Evolutionary conservation across 2,329 filamentous ascomycete genomes (phyloP).

Genomic region (Elsinoe batatas): DNA sequence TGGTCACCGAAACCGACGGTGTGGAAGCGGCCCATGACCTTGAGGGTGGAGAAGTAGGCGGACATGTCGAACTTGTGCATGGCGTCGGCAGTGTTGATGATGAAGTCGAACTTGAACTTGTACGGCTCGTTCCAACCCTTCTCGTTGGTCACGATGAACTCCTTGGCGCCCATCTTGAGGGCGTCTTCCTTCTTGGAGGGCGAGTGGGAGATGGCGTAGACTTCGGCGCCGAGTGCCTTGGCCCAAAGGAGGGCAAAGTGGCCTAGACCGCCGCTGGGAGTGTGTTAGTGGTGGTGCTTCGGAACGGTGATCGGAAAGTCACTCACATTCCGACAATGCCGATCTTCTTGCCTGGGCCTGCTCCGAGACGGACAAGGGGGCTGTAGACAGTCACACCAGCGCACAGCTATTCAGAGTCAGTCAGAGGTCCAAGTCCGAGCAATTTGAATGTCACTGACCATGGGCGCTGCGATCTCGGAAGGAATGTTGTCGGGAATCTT

Average conservation of each 20-base stretch:
- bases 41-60: conserved; percentile 67
- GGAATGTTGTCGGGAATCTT: conserved; percentile 66
- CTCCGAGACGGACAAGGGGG: conserved; percentile 65
- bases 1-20: conserved; percentile 72
- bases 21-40: conserved; percentile 72
- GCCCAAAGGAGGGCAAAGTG: conserved; percentile 42
- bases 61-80: conserved; percentile 58
- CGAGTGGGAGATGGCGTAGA: conserved; percentile 52
- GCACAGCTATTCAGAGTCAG: conserved; percentile 54
- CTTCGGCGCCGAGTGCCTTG: conserved; percentile 49
- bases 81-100: conserved; percentile 64
- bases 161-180: conserved; percentile 48
- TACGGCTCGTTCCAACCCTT: conserved; percentile 49
- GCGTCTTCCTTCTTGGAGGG: conserved; percentile 52
- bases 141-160: conserved; percentile 49
- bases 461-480: conserved; percentile 52
- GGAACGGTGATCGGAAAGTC: neutral
- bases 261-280: conserved; percentile 37
- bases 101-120: conserved; percentile 59
- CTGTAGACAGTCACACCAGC: conserved; percentile 73
- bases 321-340: conserved; percentile 57
- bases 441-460: conserved; percentile 4
- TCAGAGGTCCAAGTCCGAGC: neutral
- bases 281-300: neutral
- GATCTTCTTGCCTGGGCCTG: conserved; percentile 69